Evolutionary conservation across 805 yeast genomes (phyloP).

Genomic region (Teunomyces barrocoloradensis): DNA sequence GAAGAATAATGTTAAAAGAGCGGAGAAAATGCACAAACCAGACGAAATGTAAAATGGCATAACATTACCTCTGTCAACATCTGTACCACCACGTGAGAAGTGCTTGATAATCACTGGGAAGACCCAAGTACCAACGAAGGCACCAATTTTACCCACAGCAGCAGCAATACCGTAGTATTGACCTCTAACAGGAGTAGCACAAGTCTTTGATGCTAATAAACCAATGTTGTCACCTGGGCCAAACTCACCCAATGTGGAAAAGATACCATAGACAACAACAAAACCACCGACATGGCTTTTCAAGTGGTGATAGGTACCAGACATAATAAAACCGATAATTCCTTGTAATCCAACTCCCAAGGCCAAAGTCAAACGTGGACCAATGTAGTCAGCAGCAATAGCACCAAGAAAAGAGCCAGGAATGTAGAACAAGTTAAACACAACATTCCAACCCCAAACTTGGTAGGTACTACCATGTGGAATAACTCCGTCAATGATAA

Average conservation of each 20-base stretch:
- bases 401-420: constrained; percentile 93
- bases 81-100: constrained; percentile 48
- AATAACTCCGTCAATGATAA: constrained; percentile 59
- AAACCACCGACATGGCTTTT: constrained; percentile 68
- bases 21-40: constrained; percentile 71
- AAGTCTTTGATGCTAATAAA: constrained; percentile 78
- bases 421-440: constrained; percentile 79
- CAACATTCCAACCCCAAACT: constrained; percentile 90
- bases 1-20: constrained; percentile 62
- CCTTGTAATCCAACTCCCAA: constrained; percentile 74
- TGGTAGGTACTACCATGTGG: constrained; percentile 62
- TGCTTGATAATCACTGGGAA: constrained; percentile 76
- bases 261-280: constrained; percentile 85
- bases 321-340: constrained; percentile 78
- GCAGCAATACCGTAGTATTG: constrained; percentile 90
- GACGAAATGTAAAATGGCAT: constrained; percentile 84
- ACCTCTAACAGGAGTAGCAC: constrained; percentile 86
- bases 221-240: constrained; percentile 96
- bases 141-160: constrained; percentile 89
- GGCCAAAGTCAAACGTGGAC: constrained; percentile 80
- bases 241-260: constrained; percentile 84
- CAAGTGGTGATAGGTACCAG: constrained; percentile 60
- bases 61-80: constrained; percentile 53
- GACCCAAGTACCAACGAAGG: constrained; percentile 84
- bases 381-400: constrained; percentile 76